Base-by-base conservation (phyloP, 2,329 filamentous ascomycete genomes). In the Pseudocercospora vitis region DNA sequence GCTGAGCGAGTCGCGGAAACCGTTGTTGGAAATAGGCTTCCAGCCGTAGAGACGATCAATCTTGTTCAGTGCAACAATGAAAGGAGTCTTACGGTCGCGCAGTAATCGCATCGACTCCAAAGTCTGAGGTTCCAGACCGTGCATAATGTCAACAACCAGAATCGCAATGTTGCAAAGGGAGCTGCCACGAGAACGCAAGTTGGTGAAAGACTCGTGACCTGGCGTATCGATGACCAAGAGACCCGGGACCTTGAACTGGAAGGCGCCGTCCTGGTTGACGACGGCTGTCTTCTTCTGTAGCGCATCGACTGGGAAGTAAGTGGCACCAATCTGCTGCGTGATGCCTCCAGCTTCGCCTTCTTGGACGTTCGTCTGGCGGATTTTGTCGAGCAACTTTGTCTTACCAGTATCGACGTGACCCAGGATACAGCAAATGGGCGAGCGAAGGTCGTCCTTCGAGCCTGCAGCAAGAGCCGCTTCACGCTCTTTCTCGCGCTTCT, bases 371-470 rank as follows among this genome's bases (percentile, higher is more conserved):
- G 94, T 97, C 74, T 96, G 91, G 68, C 94, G 88, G 69, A 99
- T 89, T 79, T 99, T 99, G 80, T 99, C 94, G 54, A 99, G 82
- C 59, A 99, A 80, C 78, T 97, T 99, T n/a, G 94, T 99, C 79
- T 99, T 99, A 73, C 94, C 94, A 40, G 95, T 99, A 85, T 99
- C 94, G 83, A 99, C 94, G 83, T 99, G 94, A 68, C 94, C 94
- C 61, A 99, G 84, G 82, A 99, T 99, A 87, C 92, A 97, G 81
- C 94, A 97, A 75, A 99, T 99, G 49, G 94, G 94, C 33, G 94
- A 97, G 54, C 94, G 90, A 52, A 99, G 83, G 74, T 99, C 87
- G 71, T 99, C 91, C 74, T 89, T 91, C 18, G 92, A 97, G 57
- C 91, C 84, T 45, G 92, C 91, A 39, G 90, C 91, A 69, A 96